phyloP scores from a whole-genome alignment of 2,329 filamentous ascomycete species.

The Pseudogymnoascus sp. region DNA sequence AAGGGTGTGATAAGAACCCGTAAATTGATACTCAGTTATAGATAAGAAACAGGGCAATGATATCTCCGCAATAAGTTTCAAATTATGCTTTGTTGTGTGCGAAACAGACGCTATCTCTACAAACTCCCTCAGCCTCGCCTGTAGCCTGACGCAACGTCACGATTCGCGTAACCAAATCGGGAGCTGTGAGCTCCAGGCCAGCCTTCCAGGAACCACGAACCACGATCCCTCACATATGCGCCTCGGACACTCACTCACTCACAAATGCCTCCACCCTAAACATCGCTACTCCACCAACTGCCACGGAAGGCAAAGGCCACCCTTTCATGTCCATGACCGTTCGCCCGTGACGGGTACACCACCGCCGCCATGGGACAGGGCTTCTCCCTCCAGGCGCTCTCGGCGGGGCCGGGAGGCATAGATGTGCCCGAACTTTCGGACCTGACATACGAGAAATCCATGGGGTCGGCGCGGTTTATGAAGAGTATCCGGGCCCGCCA shows the following conservation, averaged over 20 bases:
- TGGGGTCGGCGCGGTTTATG: conserved; percentile 91
- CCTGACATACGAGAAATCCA: conserved; percentile 81
- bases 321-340: conserved; percentile 20
- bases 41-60: neutral
- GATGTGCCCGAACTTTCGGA: conserved; percentile 89
- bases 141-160: conserved; percentile 5
- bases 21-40: neutral
- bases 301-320: neutral
- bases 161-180: conserved; percentile 7
- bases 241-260: neutral
- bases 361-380: conserved; percentile 74
- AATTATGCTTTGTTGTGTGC: neutral
- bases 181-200: neutral
- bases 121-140: neutral
- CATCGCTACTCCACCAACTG: neutral
- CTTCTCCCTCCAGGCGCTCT: conserved; percentile 87
- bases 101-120: neutral
- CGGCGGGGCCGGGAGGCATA: conserved; percentile 85
- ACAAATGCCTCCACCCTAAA: neutral
- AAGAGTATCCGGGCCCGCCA: conserved; percentile 89
- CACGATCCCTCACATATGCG: neutral
- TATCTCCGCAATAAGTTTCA: neutral
- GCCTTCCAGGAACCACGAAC: neutral
- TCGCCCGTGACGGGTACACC: conserved; percentile 22
- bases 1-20: neutral